A percentile compares a stretch with the other conserved stretches of the same genome.
These are phyloP conservation scores for Xylaria sp. DNA, from an alignment of 2,329 filamentous ascomycete species.

Conservation along the genomic window DNA sequence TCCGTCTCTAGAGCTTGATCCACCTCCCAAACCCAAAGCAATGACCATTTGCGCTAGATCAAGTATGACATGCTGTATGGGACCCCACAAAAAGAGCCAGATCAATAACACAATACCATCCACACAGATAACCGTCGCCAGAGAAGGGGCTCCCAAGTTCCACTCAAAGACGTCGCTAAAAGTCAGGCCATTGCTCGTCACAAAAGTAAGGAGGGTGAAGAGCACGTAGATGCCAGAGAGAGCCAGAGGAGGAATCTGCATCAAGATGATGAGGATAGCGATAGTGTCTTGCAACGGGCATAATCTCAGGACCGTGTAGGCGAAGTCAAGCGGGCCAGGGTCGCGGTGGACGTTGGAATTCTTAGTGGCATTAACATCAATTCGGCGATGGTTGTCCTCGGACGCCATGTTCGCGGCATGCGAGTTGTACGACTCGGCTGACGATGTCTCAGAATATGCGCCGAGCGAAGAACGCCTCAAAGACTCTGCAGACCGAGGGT, in stretches of 20 bases:
- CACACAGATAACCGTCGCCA: conserved; percentile 83
- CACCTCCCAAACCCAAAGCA: conserved; percentile 86
- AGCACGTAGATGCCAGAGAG: conserved; percentile 89
- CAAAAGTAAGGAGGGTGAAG: conserved; percentile 91
- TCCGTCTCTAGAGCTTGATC: conserved; percentile 70
- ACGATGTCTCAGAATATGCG: conserved; percentile 60
- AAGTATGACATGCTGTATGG: conserved; percentile 84
- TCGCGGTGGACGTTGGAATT: conserved; percentile 72
- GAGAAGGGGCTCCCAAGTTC: conserved; percentile 81
- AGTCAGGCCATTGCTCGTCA: conserved; percentile 80
- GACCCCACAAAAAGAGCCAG: conserved; percentile 87
- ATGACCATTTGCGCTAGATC: conserved; percentile 94
- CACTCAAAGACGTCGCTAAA: conserved; percentile 92
- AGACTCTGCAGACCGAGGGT: conserved; percentile 49
- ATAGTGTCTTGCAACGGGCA: conserved; percentile 94
- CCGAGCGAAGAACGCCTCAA: conserved; percentile 45
- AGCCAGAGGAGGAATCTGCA: conserved; percentile 87
- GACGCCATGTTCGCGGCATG: conserved; percentile 44
- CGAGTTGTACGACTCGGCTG: conserved; percentile 56
- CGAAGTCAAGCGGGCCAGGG: conserved; percentile 75
- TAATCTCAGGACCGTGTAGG: conserved; percentile 84
- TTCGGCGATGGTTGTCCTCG: conserved; percentile 64
- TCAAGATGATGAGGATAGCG: conserved; percentile 92
- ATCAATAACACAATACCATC: conserved; percentile 82
- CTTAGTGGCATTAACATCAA: conserved; percentile 73